These are phyloP conservation scores for Tephrocybe sp. DNA, from an alignment of 768 basidiomycete genomes.

Conservation along the genomic window DNA sequence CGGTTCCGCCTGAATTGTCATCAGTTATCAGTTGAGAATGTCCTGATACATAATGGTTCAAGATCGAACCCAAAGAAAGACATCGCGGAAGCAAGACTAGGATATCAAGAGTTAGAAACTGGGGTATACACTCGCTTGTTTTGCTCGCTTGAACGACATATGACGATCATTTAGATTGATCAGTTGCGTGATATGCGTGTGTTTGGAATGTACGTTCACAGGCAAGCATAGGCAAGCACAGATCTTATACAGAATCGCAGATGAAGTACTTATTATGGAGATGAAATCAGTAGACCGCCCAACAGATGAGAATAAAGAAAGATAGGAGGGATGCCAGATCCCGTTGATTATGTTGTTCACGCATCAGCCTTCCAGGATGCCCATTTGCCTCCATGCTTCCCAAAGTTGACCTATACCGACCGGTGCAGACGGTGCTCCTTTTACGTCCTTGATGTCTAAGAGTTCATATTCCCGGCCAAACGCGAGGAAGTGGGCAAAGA, in stretches of 20 bases:
- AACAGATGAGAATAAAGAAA: neutral
- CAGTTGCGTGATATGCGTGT: constrained; percentile 2
- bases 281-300: neutral
- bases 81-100: constrained; percentile 22
- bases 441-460: constrained; percentile 87
- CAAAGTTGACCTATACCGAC: constrained; percentile 81
- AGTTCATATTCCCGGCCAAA: constrained; percentile 96
- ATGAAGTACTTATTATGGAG: neutral
- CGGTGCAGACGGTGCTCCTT: constrained; percentile 57
- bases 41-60: neutral
- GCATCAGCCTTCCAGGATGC: constrained; percentile 57
- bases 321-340: constrained; percentile 1
- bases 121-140: neutral
- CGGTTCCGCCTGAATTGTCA: constrained; percentile 28
- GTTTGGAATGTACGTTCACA: neutral
- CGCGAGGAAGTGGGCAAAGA: constrained; percentile 97
- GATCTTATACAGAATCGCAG: neutral
- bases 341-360: neutral
- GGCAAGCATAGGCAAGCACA: neutral
- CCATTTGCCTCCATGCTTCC: constrained; percentile 93
- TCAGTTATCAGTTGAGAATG: constrained; percentile 17
- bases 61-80: constrained; percentile 34
- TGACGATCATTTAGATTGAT: constrained; percentile 11
- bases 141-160: neutral
- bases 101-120: constrained; percentile 6